Base-by-base conservation (phyloP, 768 basidiomycete species). In the Holtermanniella nyarrowii region DNA sequence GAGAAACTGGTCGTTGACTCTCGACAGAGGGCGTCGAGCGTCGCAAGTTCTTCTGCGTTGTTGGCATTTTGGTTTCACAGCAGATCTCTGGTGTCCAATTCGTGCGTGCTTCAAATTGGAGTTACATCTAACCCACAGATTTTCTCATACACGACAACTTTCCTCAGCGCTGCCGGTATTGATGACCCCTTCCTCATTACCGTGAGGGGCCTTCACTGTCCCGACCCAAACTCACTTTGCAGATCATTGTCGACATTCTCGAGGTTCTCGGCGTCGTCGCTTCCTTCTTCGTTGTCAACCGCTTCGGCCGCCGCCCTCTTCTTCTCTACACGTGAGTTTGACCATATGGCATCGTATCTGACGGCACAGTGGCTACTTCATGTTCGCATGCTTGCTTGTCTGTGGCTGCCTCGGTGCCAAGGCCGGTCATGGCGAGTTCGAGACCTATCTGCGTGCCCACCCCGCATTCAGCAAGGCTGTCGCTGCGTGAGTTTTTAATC, bases 1-100 rank as follows among this genome's bases (percentile, higher is more conserved):
- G 10, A 25, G 7, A 21, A 46, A 25, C 22, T 24, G 7, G 14
- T 20, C 18, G 3, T 16, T 11, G 1, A 3, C 37, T 0, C 21
- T 12, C 37, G 58, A 55, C 22, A 20, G 53, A 60, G 45, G 60
- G 60, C 26, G 63, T 66, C 26, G 61, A 71, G 44, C 47, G 66
- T 44, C 48, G 65, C 44, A 65, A 67, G 55, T 63, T 72, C 50
- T 50, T 64, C 48, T 64, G 62, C 21, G 66, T 63, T 3, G 66
- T 71, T 49, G 71, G 71, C 42, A 70, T 72, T 44, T 53, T 72
- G 12, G 58, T 63, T 31, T 66, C 68, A 47, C 68, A 69, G 46
- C 59, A 61, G 48, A 72, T 72, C 50, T 60, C 58, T 4, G 68
- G 68, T 42, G 68, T 68, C 14, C 69, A 72, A 52, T 72, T 72